Conservation (phyloP, 805 yeast species). For the Wickerhamiella sergipiensis region DNA sequence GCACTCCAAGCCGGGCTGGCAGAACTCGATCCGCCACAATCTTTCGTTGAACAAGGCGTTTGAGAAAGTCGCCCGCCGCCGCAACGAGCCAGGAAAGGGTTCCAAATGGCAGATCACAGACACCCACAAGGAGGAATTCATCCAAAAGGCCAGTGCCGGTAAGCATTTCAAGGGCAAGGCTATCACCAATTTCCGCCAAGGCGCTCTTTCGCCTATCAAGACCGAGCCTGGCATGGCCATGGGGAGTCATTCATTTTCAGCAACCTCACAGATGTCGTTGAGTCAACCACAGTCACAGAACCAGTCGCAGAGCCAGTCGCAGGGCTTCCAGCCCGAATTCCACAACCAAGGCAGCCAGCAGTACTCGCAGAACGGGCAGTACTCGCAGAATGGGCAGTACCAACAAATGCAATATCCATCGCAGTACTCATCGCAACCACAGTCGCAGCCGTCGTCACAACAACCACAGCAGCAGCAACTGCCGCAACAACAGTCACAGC, state of each 20-base stretch:
- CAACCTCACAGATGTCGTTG: too few species aligned
- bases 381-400: too few species aligned
- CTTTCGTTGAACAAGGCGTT: slow-evolving; percentile 90
- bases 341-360: slow-evolving; percentile 10
- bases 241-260: background rate
- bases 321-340: too few species aligned
- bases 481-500: slow-evolving; percentile 13
- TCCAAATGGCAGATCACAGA: slow-evolving; percentile 98
- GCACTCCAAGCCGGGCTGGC: slow-evolving; percentile 93
- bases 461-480: slow-evolving; percentile 17
- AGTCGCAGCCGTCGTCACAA: background rate
- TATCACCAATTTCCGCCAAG: background rate
- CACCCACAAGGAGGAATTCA: slow-evolving; percentile 67
- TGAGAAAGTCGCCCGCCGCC: slow-evolving; percentile 90
- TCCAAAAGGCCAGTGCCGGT: slow-evolving; percentile 49
- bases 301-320: too few species aligned
- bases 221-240: too few species aligned
- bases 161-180: slow-evolving; percentile 11
- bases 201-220: background rate
- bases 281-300: too few species aligned
- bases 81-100: slow-evolving; percentile 96
- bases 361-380: slow-evolving; percentile 1
- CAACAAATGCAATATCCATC: background rate
- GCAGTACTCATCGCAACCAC: slow-evolving; percentile 4
- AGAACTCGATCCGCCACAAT: slow-evolving; percentile 92